Base-by-base conservation (phyloP, 2,329 filamentous ascomycete genomes). In the Diaporthe helianthi region DNA sequence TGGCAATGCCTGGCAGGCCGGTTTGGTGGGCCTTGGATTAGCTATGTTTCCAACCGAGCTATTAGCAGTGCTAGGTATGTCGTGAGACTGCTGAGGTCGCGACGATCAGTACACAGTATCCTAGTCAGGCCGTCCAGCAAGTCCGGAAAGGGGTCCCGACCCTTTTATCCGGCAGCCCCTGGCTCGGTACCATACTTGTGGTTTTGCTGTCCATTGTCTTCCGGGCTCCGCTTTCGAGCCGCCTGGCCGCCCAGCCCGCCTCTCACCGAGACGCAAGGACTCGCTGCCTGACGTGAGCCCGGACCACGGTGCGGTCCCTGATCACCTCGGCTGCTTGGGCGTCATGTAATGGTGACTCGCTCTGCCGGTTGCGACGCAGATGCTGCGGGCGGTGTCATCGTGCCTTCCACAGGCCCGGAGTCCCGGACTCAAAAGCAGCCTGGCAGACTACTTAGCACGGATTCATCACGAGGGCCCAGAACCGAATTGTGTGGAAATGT, bases 81-180 rank as follows among this genome's bases (percentile, higher is more conserved):
- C 29, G 26, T 61, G 38, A 61, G 58, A 61, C 58, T 47, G 41
- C 58, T 47, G 41, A 47, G 41, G 8, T 29, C n/a, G 8, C 44
- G 29, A n/a, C 44, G 58, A 63, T 63, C 44, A 47, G 22, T 63
- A 17, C 36, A 49, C 44, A 47, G 22, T 63, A 17, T 49, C 44
- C 58, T 26, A 63, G 26, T 63, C 58, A 44, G 58, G 58, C 58
- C 58, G 58, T 63, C n/a, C 58, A 63, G 29, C 58, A 49, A 63
- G 58, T 49, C 58, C 26, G 19, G 9, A 49, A 49, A 63, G 58
- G 24, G 58, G 10, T 63, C 29, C 41, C 29, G n/a, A 41, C 58
- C 58, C 58, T 63, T 63, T 63, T 24, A 63, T 49, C 58, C 58
- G 58, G 58, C 41, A 36, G 58, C 58, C 58, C 29, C 58, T 41